These are phyloP conservation scores for Verbena officinalis DNA, from an alignment of 257 asterid species.

Conservation along the genomic window DNA sequence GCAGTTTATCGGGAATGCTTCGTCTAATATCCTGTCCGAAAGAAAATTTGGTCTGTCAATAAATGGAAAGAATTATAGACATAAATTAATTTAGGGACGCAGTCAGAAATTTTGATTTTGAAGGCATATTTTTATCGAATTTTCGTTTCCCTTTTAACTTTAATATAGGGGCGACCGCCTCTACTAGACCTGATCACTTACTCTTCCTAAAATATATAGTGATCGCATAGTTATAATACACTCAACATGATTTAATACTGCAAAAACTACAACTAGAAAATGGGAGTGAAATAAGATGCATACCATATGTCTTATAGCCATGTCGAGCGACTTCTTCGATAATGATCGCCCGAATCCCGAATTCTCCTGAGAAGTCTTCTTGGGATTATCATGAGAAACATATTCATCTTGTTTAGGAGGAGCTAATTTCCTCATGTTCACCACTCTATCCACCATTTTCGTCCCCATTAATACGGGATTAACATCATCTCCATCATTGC, in stretches of 20 bases:
- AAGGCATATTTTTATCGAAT: too few species aligned
- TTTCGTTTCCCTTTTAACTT: too few species aligned
- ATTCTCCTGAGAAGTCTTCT: slow-evolving; percentile 54
- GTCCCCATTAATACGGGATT: slow-evolving; percentile 81
- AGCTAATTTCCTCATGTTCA: slow-evolving; percentile 89
- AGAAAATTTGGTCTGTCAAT: neutral
- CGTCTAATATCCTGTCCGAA: slow-evolving; percentile 66
- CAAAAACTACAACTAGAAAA: neutral
- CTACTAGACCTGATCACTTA: too few species aligned
- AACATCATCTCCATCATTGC: slow-evolving; percentile 53
- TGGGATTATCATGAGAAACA: slow-evolving; percentile 35
- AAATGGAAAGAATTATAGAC: too few species aligned
- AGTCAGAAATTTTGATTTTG: too few species aligned
- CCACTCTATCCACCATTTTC: slow-evolving; percentile 86
- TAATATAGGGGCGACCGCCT: too few species aligned
- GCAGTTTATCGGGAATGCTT: slow-evolving; percentile 43
- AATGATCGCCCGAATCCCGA: slow-evolving; percentile 83
- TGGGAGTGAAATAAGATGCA: slow-evolving; percentile 22
- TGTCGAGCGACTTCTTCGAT: slow-evolving; percentile 80
- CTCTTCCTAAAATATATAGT: too few species aligned
- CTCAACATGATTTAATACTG: neutral
- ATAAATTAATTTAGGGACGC: too few species aligned
- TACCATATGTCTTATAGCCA: slow-evolving; percentile 96
- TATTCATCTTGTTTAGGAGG: slow-evolving; percentile 69
- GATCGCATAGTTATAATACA: neutral